Base-by-base conservation (phyloP, 2,329 filamentous ascomycete genomes). In the Phoma sp. region DNA sequence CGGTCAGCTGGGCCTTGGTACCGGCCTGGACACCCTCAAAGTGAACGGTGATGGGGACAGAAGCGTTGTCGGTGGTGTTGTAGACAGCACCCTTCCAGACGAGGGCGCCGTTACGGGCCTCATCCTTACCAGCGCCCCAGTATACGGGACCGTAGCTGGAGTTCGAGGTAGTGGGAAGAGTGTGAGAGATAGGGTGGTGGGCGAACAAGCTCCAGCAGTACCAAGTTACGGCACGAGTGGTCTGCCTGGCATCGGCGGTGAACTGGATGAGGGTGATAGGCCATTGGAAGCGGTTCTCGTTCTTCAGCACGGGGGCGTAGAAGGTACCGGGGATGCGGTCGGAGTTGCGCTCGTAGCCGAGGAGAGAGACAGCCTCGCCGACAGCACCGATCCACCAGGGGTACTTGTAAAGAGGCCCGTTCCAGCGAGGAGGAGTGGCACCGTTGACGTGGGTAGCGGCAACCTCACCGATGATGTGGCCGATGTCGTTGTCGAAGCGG, bases 331-430 rank as follows among this genome's bases (percentile, higher is more conserved):
- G 79, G 39, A 88, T 80, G 19, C 81, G 79, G 62, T 88, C 84
- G 3, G 80, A 79, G 72, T 89, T 89, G 51, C 87, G 80, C 78
- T 90, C 87, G 27, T 84, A 84, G 17, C 86, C 84, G 58, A 89
- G 79, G 15, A 89, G 77, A 51, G 83, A 86, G n/a, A 90, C 79
- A 22, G 85, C 86, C 68, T 90, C 87, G 13, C 82, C 82, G 2
- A 90, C 84, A 8, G 82, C 78, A 24, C 85, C 86, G 44, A 84
- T 82, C 85, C 73, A 71, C 67, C 65, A 75, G 10, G 68, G 63
- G 45, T 65, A 70, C 13, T 50, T 60, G 56, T 65, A 62, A 6
- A 72, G 45, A 6, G 51, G 32, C 4, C 64, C 68, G 1, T 63
- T 49, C 71, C 70, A 74, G 51, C 67, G 61, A 31, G 64, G 48